Percentiles rank a stretch among this genome's conserved stretches.
These are phyloP conservation scores for Copromyces sp. DNA, from an alignment of 495 filamentous ascomycete species.

Conservation along the genomic window DNA sequence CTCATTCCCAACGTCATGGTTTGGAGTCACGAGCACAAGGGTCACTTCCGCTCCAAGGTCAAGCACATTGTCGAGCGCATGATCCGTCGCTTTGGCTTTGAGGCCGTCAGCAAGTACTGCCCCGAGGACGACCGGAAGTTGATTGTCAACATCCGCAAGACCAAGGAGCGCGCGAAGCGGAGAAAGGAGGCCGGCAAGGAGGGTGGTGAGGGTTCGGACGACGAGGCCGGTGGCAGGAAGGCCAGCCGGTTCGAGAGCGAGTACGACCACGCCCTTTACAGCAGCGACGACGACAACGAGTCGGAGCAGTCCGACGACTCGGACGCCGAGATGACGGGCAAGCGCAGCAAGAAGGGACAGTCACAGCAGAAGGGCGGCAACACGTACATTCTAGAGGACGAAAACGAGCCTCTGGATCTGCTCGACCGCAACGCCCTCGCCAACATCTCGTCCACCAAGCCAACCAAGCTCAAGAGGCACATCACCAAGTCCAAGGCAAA, in stretches of 20 bases:
- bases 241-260: conserved; percentile 70
- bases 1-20: conserved; percentile 84
- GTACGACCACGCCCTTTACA: conserved; percentile 91
- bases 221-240: conserved; percentile 35
- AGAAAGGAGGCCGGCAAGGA: conserved; percentile 61
- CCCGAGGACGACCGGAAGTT: conserved; percentile 82
- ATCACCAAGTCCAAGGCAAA: conserved; percentile 53
- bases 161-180: conserved; percentile 74
- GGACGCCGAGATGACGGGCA: conserved; percentile 51
- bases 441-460: conserved; percentile 86
- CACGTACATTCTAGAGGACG: conserved; percentile 84
- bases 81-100: conserved; percentile 79
- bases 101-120: conserved; percentile 61
- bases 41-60: conserved; percentile 87
- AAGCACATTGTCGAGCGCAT: conserved; percentile 95
- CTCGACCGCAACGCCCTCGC: conserved; percentile 80
- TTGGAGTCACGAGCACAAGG: conserved; percentile 97
- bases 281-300: conserved; percentile 47
- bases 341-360: conserved; percentile 34
- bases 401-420: conserved; percentile 88
- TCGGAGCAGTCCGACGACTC: conserved; percentile 48
- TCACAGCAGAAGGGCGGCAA: conserved; percentile 42
- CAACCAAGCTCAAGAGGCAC: conserved; percentile 47
- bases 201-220: conserved; percentile 35
- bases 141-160: conserved; percentile 87